Conservation (phyloP, 352 stramenopile genomes). For the Phytophthora ramorum region DNA sequence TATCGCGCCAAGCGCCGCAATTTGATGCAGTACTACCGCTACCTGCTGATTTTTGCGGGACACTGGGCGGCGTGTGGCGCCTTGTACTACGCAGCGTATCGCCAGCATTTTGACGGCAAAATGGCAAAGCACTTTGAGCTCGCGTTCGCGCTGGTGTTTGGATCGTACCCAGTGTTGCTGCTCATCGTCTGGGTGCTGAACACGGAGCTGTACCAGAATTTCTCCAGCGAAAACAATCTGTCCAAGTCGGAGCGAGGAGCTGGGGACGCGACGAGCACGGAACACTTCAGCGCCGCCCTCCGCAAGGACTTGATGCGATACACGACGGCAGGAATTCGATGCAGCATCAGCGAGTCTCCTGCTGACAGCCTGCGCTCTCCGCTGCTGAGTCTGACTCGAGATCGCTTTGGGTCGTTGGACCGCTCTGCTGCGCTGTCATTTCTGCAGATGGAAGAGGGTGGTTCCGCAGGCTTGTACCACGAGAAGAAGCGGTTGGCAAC, state of each 20-base stretch:
- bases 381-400: constrained; percentile 43
- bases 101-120: constrained; percentile 62
- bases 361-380: constrained; percentile 53
- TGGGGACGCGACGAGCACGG: constrained; percentile 51
- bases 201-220: constrained; percentile 84
- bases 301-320: constrained; percentile 89
- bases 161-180: constrained; percentile 74
- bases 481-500: constrained; percentile 87
- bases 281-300: constrained; percentile 82
- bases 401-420: constrained; percentile 49
- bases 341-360: constrained; percentile 72
- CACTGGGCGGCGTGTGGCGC: constrained; percentile 74
- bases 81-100: constrained; percentile 82
- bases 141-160: constrained; percentile 72
- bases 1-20: constrained; percentile 86
- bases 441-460: constrained; percentile 69
- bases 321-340: constrained; percentile 84
- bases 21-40: constrained; percentile 88
- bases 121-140: constrained; percentile 68
- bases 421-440: constrained; percentile 56
- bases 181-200: constrained; percentile 85
- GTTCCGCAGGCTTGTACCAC: constrained; percentile 65
- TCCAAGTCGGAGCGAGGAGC: constrained; percentile 57
- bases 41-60: constrained; percentile 74
- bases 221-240: constrained; percentile 73